phyloP scores from a whole-genome alignment of 441 rosid species.

The Pelargonium myrrhifolium region DNA sequence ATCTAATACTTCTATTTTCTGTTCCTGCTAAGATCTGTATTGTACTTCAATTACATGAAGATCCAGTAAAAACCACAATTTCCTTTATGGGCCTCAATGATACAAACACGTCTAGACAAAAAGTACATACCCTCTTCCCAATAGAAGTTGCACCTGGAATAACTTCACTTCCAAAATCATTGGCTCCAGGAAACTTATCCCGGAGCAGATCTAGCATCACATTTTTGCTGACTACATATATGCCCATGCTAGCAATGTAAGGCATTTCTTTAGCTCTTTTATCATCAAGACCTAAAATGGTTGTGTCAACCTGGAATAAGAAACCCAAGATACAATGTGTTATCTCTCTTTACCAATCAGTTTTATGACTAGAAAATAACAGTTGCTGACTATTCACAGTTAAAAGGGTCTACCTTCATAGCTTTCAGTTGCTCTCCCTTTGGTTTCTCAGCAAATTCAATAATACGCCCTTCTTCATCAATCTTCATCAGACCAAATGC shows the following conservation, averaged over 20 bases:
- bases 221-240: conserved; percentile 81
- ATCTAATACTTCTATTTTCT: too few species aligned
- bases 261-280: conserved; percentile 89
- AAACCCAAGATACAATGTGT: background rate
- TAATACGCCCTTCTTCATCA: conserved; percentile 86
- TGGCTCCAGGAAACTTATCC: conserved; percentile 88
- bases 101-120: too few species aligned
- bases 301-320: conserved; percentile 68
- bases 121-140: conserved; percentile 62
- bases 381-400: conserved; percentile 1
- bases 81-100: too few species aligned
- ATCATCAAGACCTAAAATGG: conserved; percentile 85
- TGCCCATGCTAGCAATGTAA: conserved; percentile 95
- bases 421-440: conserved; percentile 88
- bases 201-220: conserved; percentile 78
- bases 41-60: too few species aligned
- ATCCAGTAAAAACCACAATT: too few species aligned
- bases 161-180: conserved; percentile 96
- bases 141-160: conserved; percentile 90
- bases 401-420: conserved; percentile 47
- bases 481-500: conserved; percentile 93
- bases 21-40: background rate
- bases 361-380: conserved; percentile 6
- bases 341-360: background rate
- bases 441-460: conserved; percentile 88